phyloP scores from a whole-genome alignment of 768 basidiomycete species.

The Macrolepiota dolichaula region DNA sequence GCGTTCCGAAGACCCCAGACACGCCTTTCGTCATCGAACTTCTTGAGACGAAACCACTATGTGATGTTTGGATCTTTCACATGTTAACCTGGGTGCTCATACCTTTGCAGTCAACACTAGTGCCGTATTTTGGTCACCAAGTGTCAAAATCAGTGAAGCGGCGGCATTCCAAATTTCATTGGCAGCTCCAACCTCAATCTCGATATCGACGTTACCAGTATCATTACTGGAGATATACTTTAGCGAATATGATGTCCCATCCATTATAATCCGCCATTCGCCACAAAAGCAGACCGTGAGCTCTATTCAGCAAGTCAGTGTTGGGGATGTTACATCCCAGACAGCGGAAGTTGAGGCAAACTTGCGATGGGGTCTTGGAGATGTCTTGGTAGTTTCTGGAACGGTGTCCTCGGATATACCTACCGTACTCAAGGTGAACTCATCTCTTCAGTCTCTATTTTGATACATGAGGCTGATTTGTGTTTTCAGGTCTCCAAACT shows the following conservation, averaged over 20 bases:
- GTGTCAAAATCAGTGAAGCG: conserved; percentile 55
- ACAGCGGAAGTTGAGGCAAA: conserved; percentile 23
- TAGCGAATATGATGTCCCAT: conserved; percentile 33
- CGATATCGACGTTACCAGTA: conserved; percentile 60
- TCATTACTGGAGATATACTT: conserved; percentile 58
- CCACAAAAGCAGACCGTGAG: conserved; percentile 13
- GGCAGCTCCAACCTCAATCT: conserved; percentile 42
- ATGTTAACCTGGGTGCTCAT: conserved; percentile 4
- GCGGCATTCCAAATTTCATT: conserved; percentile 77
- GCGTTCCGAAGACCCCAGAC: conserved; percentile 59
- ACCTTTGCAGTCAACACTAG: conserved; percentile 53
- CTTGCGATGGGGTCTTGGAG: conserved; percentile 58
- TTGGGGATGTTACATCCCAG: conserved; percentile 3
- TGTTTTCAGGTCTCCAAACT: conserved; percentile 42
- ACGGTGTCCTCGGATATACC: conserved; percentile 49
- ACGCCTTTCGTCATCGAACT: conserved; percentile 60
- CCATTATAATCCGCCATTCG: conserved; percentile 50
- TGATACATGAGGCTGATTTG: neutral
- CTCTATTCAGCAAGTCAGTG: conserved; percentile 35
- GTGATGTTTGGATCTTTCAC: conserved; percentile 36
- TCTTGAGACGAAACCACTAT: conserved; percentile 56
- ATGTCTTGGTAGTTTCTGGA: conserved; percentile 58
- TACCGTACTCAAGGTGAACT: conserved; percentile 49
- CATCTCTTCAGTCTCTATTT: neutral
- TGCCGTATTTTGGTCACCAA: conserved; percentile 68